These are phyloP conservation scores for Trichoderma pleuroti DNA, from an alignment of 2,329 filamentous ascomycete genomes.

Conservation along the genomic window DNA sequence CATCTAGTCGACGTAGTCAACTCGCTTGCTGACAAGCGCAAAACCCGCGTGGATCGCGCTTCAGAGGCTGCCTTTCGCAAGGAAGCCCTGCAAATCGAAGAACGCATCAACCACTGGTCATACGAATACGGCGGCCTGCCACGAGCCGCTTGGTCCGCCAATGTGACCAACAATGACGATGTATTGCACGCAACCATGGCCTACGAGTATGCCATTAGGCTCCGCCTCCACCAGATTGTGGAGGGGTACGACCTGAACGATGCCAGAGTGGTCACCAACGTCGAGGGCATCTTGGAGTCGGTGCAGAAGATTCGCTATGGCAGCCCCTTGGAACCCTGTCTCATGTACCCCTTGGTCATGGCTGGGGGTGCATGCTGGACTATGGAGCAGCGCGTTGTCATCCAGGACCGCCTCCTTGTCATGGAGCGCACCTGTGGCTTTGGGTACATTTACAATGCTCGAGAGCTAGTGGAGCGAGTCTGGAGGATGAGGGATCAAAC, in stretches of 20 bases:
- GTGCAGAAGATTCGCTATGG: conserved; percentile 41
- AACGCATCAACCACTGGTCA: conserved; percentile 38
- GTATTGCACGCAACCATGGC: conserved; percentile 36
- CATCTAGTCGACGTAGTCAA: conserved; percentile 35
- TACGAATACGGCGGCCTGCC: conserved; percentile 30
- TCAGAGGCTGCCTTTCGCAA: conserved; percentile 32
- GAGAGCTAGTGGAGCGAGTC: conserved; percentile 39
- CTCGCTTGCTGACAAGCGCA: conserved; percentile 32
- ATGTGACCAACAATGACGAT: conserved; percentile 26
- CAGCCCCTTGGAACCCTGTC: conserved; percentile 39
- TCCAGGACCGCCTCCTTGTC: conserved; percentile 40
- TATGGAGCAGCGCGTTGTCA: conserved; percentile 36
- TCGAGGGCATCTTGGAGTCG: conserved; percentile 35
- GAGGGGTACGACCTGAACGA: conserved; percentile 39
- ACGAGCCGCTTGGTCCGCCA: conserved; percentile 25
- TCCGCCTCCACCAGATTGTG: conserved; percentile 42
- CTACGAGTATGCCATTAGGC: conserved; percentile 40
- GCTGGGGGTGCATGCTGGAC: conserved; percentile 37
- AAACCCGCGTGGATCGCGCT: conserved; percentile 29
- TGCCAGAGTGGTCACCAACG: conserved; percentile 32
- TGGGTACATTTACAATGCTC: conserved; percentile 40
- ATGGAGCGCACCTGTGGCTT: conserved; percentile 44
- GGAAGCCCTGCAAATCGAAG: conserved; percentile 31
- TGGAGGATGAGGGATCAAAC: conserved; percentile 34
- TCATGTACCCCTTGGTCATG: conserved; percentile 42